Evolutionary conservation across 495 filamentous ascomycete species (phyloP).

Genomic region (Entonaema liquescens): DNA sequence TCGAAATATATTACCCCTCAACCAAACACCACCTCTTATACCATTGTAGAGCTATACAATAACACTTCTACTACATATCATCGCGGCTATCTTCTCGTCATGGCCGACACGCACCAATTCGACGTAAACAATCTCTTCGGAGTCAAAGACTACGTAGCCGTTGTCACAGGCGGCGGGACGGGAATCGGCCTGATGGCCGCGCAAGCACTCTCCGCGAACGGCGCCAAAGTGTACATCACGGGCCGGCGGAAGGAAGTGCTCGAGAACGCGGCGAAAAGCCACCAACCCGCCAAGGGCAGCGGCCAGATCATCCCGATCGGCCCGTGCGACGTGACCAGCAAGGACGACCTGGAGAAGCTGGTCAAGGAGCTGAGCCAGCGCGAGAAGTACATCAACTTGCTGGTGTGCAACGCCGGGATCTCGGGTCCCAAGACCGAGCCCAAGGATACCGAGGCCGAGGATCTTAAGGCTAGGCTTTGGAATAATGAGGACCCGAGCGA

Average conservation of each 20-base stretch:
- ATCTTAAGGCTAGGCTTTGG: constrained; percentile 56
- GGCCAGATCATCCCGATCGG: constrained; percentile 50
- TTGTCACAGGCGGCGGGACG: constrained; percentile 67
- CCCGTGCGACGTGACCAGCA: constrained; percentile 70
- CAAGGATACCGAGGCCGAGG: constrained; percentile 49
- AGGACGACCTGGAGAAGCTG: constrained; percentile 63
- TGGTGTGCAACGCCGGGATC: constrained; percentile 71
- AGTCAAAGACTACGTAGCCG: constrained; percentile 64
- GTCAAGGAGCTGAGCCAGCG: constrained; percentile 59
- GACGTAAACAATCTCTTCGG: constrained; percentile 57
- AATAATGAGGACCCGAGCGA: constrained; percentile 55
- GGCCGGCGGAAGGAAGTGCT: constrained; percentile 66
- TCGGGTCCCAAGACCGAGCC: constrained; percentile 55
- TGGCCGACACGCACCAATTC: constrained; percentile 48
- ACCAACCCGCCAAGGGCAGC: constrained; percentile 42
- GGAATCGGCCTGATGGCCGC: constrained; percentile 71
- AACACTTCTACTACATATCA: background rate
- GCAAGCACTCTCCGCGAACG: constrained; percentile 68
- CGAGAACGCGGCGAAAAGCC: constrained; percentile 55
- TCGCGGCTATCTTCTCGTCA: background rate
- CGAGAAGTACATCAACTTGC: constrained; percentile 65
- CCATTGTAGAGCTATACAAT: background rate
- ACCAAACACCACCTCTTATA: background rate
- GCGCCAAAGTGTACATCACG: constrained; percentile 72
- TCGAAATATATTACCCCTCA: background rate